phyloP scores from a whole-genome alignment of 352 stramenopile genomes.

The Phytophthora pinifolia region DNA sequence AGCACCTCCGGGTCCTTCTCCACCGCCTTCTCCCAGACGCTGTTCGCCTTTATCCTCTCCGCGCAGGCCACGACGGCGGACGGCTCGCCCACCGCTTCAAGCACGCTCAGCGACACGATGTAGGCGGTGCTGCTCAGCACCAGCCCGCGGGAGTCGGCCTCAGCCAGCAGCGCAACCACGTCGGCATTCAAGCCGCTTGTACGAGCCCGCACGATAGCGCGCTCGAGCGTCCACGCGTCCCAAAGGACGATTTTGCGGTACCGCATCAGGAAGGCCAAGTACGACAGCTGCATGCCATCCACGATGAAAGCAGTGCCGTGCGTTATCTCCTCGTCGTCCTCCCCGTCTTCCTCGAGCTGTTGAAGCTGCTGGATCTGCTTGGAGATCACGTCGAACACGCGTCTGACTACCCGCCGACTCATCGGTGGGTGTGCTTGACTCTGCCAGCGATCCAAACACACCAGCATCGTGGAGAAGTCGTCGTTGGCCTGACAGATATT shows the following conservation, averaged over 20 bases:
- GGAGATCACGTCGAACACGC: constrained; percentile 63
- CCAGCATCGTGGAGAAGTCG: constrained; percentile 58
- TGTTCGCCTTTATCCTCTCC: constrained; percentile 31
- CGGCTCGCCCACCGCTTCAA: constrained; percentile 31
- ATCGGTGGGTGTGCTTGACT: constrained; percentile 35
- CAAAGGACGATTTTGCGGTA: constrained; percentile 51
- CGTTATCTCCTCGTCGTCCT: constrained; percentile 10
- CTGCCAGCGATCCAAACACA: constrained; percentile 64
- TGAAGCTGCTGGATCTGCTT: constrained; percentile 47
- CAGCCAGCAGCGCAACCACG: constrained; percentile 45
- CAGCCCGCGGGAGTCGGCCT: constrained; percentile 34
- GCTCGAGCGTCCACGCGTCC: constrained; percentile 52
- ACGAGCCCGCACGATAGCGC: constrained; percentile 53
- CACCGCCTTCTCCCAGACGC: constrained; percentile 33
- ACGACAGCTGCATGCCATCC: constrained; percentile 54
- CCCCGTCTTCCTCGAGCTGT: background rate
- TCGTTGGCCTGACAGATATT: constrained; percentile 70
- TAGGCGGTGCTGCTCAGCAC: constrained; percentile 48
- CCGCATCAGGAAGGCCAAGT: constrained; percentile 48
- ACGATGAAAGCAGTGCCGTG: constrained; percentile 35
- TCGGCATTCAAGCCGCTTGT: constrained; percentile 43
- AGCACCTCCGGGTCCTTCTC: constrained; percentile 38
- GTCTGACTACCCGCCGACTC: constrained; percentile 49
- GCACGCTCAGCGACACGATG: constrained; percentile 43
- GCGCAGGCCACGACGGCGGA: constrained; percentile 35